Percentiles rank a stretch among this genome's conserved stretches.
These are phyloP conservation scores for Colletotrichum cereale DNA, from an alignment of 2,329 filamentous ascomycete species.

Conservation along the genomic window DNA sequence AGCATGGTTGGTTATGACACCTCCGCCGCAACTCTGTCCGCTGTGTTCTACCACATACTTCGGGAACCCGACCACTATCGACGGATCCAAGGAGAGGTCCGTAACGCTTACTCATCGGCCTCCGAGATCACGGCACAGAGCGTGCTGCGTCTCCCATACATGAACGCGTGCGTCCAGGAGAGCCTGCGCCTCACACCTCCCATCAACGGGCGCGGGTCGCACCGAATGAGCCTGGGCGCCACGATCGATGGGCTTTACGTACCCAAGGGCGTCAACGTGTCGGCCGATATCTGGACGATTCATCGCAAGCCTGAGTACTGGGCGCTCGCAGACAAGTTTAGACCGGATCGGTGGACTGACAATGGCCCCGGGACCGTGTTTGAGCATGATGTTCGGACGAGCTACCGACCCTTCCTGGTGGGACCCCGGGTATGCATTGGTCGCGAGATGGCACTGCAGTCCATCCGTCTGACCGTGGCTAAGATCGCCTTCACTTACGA, in stretches of 20 bases:
- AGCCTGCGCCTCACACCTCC: constrained; percentile 66
- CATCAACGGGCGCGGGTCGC: constrained; percentile 45
- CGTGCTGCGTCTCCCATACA: constrained; percentile 17
- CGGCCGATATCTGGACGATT: constrained; percentile 43
- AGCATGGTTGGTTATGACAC: constrained; percentile 32
- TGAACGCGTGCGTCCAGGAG: constrained; percentile 66
- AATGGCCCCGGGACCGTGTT: constrained; percentile 23
- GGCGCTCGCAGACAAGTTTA: constrained; percentile 57
- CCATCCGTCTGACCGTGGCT: constrained; percentile 16
- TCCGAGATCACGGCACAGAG: constrained; percentile 1
- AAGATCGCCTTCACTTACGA: constrained; percentile 23
- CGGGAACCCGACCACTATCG: constrained; percentile 9
- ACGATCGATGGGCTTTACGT: constrained; percentile 23
- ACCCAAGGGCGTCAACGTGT: constrained; percentile 17
- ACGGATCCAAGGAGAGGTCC: constrained; percentile 9
- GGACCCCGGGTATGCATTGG: constrained; percentile 28
- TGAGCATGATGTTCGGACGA: constrained; percentile 26
- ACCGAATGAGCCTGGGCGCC: background rate
- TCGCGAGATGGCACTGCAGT: constrained; percentile 32
- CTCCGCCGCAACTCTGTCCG: constrained; percentile 11
- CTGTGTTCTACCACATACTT: constrained; percentile 26
- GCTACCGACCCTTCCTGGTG: constrained; percentile 22
- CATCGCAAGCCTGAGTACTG: constrained; percentile 57
- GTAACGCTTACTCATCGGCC: background rate
- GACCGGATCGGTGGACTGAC: constrained; percentile 60